These are phyloP conservation scores for Nothophoma quercina DNA, from an alignment of 2,329 filamentous ascomycete genomes.

Conservation along the genomic window DNA sequence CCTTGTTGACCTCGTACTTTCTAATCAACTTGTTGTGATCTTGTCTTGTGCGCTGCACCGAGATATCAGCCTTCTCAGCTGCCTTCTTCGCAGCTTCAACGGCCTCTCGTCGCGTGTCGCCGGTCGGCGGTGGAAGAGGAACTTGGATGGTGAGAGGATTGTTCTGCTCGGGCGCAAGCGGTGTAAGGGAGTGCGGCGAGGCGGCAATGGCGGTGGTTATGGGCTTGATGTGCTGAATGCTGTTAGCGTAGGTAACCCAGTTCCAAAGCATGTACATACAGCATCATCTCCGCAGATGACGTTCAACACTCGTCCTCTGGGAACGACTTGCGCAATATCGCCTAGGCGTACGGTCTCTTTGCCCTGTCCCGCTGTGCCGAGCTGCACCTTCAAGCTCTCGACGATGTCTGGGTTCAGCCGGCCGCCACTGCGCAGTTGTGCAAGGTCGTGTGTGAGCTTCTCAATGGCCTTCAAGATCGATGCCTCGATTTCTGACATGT, in stretches of 20 bases:
- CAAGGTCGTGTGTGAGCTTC: conserved; percentile 67
- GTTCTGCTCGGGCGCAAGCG: conserved; percentile 59
- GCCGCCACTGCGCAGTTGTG: conserved; percentile 68
- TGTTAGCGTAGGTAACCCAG: neutral
- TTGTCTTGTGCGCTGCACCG: conserved; percentile 54
- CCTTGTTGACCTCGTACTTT: conserved; percentile 52
- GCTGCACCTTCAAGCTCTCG: conserved; percentile 66
- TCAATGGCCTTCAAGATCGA: conserved; percentile 64
- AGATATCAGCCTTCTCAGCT: conserved; percentile 52
- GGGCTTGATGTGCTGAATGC: conserved; percentile 61
- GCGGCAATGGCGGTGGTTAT: conserved; percentile 62
- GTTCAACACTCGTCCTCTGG: conserved; percentile 67
- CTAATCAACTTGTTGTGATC: conserved; percentile 59
- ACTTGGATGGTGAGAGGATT: conserved; percentile 62
- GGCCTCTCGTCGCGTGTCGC: conserved; percentile 58
- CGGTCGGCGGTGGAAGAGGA: conserved; percentile 65
- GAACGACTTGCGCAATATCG: conserved; percentile 72
- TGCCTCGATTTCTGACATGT: conserved; percentile 65
- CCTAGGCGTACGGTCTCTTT: conserved; percentile 63
- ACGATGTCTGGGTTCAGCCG: conserved; percentile 68
- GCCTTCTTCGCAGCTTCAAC: conserved; percentile 52
- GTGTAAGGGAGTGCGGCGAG: conserved; percentile 58
- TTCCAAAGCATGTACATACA: no score
- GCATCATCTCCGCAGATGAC: conserved; percentile 71
- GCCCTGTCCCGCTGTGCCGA: conserved; percentile 55